Evolutionary conservation across 345 rosid genomes (phyloP).

Genomic region (Camelina neglecta): DNA sequence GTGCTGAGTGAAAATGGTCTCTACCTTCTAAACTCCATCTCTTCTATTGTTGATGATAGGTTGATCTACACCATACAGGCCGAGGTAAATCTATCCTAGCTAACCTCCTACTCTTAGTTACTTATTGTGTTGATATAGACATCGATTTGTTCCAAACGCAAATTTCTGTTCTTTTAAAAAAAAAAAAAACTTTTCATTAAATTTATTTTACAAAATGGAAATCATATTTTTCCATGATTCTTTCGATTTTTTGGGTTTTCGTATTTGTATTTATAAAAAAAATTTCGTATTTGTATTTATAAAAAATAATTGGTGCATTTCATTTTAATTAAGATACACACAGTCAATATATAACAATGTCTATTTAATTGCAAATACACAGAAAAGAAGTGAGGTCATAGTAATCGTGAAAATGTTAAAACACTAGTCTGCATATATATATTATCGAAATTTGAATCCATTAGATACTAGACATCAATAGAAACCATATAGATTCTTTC

Average conservation of each 20-base stretch:
- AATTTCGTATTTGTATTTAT: background rate
- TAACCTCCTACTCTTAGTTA: background rate
- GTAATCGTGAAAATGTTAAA: constrained; percentile 3
- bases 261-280: background rate
- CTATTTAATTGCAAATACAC: background rate
- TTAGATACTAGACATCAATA: background rate
- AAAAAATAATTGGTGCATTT: background rate
- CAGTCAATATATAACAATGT: background rate
- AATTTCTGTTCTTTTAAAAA: background rate
- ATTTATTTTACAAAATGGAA: background rate
- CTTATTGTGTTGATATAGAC: background rate
- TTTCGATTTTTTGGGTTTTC: background rate
- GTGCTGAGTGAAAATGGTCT: constrained; percentile 55
- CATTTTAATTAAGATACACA: background rate
- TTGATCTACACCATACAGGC: constrained; percentile 57
- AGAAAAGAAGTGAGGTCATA: background rate
- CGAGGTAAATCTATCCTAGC: constrained; percentile 48
- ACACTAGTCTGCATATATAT: background rate
- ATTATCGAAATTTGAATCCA: background rate
- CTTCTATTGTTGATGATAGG: constrained; percentile 55
- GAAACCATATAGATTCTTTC: background rate
- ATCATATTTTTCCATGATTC: background rate
- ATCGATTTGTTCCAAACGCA: background rate
- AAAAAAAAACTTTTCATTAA: background rate
- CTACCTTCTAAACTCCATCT: constrained; percentile 53